Evolutionary conservation across 2,329 filamentous ascomycete genomes (phyloP).

Genomic region (Colletotrichum tropicicola): DNA sequence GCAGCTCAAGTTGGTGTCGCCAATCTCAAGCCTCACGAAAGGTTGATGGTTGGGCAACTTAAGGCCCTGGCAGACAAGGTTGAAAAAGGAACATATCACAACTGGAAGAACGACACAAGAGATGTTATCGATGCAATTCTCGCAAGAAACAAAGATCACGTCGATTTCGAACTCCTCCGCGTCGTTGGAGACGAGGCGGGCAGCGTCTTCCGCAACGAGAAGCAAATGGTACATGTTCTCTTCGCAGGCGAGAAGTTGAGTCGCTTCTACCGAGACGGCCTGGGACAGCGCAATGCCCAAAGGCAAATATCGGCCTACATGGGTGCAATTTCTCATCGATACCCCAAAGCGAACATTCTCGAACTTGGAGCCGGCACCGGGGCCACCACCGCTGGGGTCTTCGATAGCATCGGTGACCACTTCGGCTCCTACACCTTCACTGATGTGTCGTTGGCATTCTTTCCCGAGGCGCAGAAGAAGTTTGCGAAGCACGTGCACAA

Average conservation of each 20-base stretch:
- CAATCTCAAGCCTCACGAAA: constrained; percentile 2
- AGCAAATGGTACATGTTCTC: constrained; percentile 7
- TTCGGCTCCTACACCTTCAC: constrained; percentile 30
- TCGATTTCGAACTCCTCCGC: background rate
- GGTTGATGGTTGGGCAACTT: background rate
- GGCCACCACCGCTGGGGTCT: constrained; percentile 36
- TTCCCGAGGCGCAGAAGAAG: constrained; percentile 38
- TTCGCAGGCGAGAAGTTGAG: constrained; percentile 9
- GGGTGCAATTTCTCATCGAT: constrained; percentile 36
- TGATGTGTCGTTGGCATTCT: constrained; percentile 38
- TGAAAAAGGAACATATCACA: background rate
- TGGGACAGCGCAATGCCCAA: background rate
- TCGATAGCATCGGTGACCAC: constrained; percentile 31
- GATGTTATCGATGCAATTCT: background rate
- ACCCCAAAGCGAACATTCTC: constrained; percentile 43
- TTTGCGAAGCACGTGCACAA: constrained; percentile 32
- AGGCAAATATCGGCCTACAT: constrained; percentile 27
- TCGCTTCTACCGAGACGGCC: constrained; percentile 5
- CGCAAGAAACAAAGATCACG: background rate
- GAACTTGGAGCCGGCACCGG: constrained; percentile 48
- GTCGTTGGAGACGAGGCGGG: background rate
- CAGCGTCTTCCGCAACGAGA: constrained; percentile 4
- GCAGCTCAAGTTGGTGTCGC: background rate
- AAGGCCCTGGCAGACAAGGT: background rate
- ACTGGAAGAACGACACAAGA: background rate